phyloP scores from a whole-genome alignment of 1,284 basidiomycete genomes.

The Pseudozyma thailandica region DNA sequence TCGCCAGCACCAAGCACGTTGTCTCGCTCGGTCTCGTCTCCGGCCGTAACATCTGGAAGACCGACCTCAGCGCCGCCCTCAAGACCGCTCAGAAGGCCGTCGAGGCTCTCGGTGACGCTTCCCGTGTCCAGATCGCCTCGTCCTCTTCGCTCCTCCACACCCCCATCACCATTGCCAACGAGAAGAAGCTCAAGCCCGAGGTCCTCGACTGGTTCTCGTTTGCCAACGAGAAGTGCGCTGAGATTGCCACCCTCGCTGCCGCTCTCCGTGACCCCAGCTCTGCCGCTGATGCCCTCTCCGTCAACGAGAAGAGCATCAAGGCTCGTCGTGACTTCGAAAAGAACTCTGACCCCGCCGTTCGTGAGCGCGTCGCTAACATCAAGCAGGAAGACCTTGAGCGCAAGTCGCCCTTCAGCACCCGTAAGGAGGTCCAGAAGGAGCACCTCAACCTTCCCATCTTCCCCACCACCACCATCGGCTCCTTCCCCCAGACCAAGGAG shows the following conservation, averaged over 20 bases:
- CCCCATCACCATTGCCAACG: slow-evolving; percentile 91
- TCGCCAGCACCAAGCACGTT: slow-evolving; percentile 74
- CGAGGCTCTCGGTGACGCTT: slow-evolving; percentile 54
- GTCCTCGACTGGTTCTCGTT: slow-evolving; percentile 99
- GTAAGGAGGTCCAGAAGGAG: slow-evolving; percentile 89
- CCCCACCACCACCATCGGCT: slow-evolving; percentile 98
- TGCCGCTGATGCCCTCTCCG: slow-evolving; percentile 55
- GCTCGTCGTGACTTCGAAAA: slow-evolving; percentile 96
- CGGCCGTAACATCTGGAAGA: slow-evolving; percentile 99
- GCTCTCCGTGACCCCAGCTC: slow-evolving; percentile 59
- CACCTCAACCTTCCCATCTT: slow-evolving; percentile 92
- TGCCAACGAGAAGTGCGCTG: slow-evolving; percentile 93
- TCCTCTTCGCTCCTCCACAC: slow-evolving; percentile 99
- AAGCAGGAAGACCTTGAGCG: slow-evolving; percentile 88
- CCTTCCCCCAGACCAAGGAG: slow-evolving; percentile 97
- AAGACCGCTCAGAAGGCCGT: slow-evolving; percentile 83
- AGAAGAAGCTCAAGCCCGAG: slow-evolving; percentile 89
- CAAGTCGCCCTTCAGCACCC: slow-evolving; percentile 87
- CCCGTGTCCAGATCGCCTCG: slow-evolving; percentile 89
- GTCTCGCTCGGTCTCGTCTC: slow-evolving; percentile 97
- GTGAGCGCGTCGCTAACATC: slow-evolving; percentile 93
- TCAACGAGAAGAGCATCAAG: slow-evolving; percentile 88
- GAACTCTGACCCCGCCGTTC: slow-evolving; percentile 92
- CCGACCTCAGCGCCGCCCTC: slow-evolving; percentile 86
- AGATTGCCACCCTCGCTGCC: slow-evolving; percentile 85